Evolutionary conservation across 2,329 filamentous ascomycete genomes (phyloP), one percentile per base, ranked within the genome.

Genomic region (Pyricularia sp.): DNA sequence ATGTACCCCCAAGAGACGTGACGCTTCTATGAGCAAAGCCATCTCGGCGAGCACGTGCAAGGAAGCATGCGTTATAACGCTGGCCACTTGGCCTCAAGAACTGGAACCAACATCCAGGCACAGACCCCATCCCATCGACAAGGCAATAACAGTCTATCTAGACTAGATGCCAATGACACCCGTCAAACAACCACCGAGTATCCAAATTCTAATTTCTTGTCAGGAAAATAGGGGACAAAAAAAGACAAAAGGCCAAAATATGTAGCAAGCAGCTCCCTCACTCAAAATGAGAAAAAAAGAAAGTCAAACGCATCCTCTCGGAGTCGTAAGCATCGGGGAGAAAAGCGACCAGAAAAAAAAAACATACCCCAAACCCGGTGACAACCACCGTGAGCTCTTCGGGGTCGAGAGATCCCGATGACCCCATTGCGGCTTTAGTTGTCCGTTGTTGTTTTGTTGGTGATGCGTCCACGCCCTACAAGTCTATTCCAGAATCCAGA

Each of bases 301-400:
- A n/a, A 28, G 63, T 31, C 42, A 30, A 65, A 20, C n/a, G 63
- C 9, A 30, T 28, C 28, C 20, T 14, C 5, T 64, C 2, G 59
- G 59, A 4, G 23, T 26, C 23, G 14, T 30, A 3, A 6, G 11
- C 26, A n/a, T 26, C 17, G 36, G 55, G 65, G 36, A 64, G 64
- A 31, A 59, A 67, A 67, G 66, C 59, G 65, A 26, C 67, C 33
- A 33, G 55, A 63, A 50, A 64, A 68, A 64, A 68, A 42, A 64
- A 33, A 82, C 81, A 70, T 81, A 89, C 87, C 69, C 80, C 84
- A 74, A 89, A 90, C 69, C 87, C 87, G 17, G 86, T 89, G 72
- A 89, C 84, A 70, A 88, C 79, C 69, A 89, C 83, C 28, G 81
- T 86, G 71, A 88, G 76, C 74, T 88, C 86, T 59, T 86, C 80